A percentile compares a stretch with the other conserved stretches of the same genome.
These are phyloP conservation scores for Brassica nigra DNA, from an alignment of 345 rosid species.

Conservation along the genomic window DNA sequence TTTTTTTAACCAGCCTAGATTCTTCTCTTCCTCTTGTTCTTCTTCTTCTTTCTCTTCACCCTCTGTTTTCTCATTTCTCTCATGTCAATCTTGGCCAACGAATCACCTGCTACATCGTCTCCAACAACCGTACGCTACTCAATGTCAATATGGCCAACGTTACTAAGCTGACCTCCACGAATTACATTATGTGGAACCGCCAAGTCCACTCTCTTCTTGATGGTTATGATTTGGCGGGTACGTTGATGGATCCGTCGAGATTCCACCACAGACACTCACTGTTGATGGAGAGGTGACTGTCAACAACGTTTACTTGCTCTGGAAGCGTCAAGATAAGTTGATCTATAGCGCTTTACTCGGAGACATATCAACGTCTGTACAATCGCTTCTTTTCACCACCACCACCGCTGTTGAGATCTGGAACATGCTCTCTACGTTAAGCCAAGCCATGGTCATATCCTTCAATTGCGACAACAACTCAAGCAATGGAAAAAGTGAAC, in stretches of 20 bases:
- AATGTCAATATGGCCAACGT: background rate
- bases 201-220: background rate
- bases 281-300: background rate
- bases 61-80: background rate
- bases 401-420: background rate
- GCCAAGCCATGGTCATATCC: too few species aligned
- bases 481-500: too few species aligned
- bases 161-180: background rate
- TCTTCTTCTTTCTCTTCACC: background rate
- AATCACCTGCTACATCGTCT: background rate
- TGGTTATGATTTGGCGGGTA: background rate
- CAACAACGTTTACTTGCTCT: background rate
- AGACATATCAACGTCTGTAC: background rate
- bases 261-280: background rate
- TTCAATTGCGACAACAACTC: too few species aligned
- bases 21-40: background rate
- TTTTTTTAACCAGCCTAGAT: background rate
- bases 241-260: background rate
- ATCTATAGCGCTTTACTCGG: background rate
- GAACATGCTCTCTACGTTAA: background rate
- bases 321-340: background rate
- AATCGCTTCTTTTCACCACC: background rate
- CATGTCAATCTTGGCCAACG: background rate
- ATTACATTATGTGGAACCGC: background rate
- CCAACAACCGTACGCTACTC: background rate